Evolutionary conservation across 352 stramenopile species (phyloP), one percentile per base, ranked within the genome.

Genomic region (Sclerospora graminicola): DNA sequence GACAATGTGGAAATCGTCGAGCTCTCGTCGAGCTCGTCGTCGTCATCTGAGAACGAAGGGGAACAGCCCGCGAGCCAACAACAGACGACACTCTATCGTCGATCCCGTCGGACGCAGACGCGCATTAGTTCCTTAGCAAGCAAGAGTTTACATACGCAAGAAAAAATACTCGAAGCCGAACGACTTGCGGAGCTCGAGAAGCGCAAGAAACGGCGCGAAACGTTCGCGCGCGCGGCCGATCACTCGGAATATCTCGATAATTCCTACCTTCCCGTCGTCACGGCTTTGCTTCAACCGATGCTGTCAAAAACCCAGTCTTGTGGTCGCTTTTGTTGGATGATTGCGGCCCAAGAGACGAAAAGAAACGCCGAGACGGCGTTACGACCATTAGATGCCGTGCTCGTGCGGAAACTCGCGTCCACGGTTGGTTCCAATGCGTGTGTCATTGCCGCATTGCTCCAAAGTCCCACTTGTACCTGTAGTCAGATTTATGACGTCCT

Each of bases 211-310:
- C 53, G 47, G 14, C 55, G 62, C 1, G 39, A 69, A 28, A 64
- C 60, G 38, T 61, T 83, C 21, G 58, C 67, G 9, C 60, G 69
- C 0, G 54, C 63, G 2, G 53, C 57, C 4, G 66, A 84, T 26
- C 66, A 80, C 11, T 82, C 69, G 1, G 76, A 88, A 51, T 88
- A 88, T 34, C 21, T 84, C 19, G 76, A 88, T 30, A 68, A 82
- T 36, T 82, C 72, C 8, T 83, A 82, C 24, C 31, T 68, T 4
- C 47, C 58, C 0, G 51, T 48, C 14, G 51, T 85, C 13, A 65
- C 54, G 8, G 16, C 34, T 18, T 41, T 28, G n/a, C 10, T 66
- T 4, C 44, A 57, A 31, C 55, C 31, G 2, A 24, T 69, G 14
- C 6, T 51, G 7, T 58, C 60, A 16, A 50, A 63, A 8, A 48